Evolutionary conservation across 805 yeast species (phyloP).

Genomic region (Naumovozyma castellii): DNA sequence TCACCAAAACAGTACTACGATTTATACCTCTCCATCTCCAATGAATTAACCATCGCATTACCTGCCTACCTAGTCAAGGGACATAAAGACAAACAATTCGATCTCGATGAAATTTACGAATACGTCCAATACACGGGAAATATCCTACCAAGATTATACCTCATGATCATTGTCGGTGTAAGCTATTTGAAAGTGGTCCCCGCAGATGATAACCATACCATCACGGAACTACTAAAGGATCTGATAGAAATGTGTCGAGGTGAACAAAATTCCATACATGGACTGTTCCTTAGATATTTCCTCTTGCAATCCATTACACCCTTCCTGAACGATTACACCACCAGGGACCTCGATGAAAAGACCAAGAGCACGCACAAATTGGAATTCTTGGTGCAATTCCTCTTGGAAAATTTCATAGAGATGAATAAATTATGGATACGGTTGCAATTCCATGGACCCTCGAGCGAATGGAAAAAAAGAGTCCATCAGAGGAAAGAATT

Average conservation of each 20-base stretch:
- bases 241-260: constrained; percentile 97
- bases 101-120: constrained; percentile 84
- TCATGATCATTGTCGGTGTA: constrained; percentile 91
- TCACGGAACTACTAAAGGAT: constrained; percentile 76
- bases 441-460: constrained; percentile 88
- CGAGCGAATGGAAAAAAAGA: constrained; percentile 67
- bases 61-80: constrained; percentile 53
- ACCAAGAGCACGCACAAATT: background rate
- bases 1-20: constrained; percentile 91
- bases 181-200: constrained; percentile 58
- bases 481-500: constrained; percentile 74
- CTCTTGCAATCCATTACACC: constrained; percentile 66
- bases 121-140: constrained; percentile 91
- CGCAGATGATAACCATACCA: constrained; percentile 20
- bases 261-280: constrained; percentile 88
- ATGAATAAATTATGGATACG: constrained; percentile 81
- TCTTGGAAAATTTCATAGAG: constrained; percentile 79
- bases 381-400: constrained; percentile 45
- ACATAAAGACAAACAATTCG: constrained; percentile 59
- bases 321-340: constrained; percentile 16
- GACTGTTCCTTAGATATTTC: constrained; percentile 80
- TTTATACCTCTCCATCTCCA: constrained; percentile 73
- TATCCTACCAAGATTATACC: constrained; percentile 78
- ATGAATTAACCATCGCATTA: constrained; percentile 58
- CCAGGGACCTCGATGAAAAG: background rate